phyloP scores from a whole-genome alignment of 2,329 filamentous ascomycete species.

The Fusarium domesticum region DNA sequence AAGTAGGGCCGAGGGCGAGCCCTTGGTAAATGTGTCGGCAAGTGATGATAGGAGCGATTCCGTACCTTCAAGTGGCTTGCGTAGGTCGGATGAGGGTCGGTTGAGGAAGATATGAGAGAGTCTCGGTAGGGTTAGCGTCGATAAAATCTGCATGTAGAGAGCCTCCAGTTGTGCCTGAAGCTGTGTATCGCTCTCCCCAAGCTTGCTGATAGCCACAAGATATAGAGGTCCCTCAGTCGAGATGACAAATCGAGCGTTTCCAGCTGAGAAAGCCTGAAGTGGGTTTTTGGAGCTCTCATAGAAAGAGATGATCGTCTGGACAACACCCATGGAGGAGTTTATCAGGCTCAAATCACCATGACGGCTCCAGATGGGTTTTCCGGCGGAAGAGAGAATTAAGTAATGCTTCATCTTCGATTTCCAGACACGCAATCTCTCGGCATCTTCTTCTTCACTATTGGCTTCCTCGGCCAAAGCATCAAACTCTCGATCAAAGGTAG shows the following conservation, averaged over 20 bases:
- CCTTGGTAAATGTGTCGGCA: slow-evolving; percentile 89
- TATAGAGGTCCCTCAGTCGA: slow-evolving; percentile 83
- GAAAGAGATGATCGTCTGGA: slow-evolving; percentile 97
- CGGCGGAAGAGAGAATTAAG: slow-evolving; percentile 90
- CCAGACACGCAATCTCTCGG: slow-evolving; percentile 69
- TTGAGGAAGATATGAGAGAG: slow-evolving; percentile 84
- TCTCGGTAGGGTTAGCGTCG: slow-evolving; percentile 85
- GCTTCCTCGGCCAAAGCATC: slow-evolving; percentile 63
- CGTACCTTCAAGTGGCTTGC: slow-evolving; percentile 85
- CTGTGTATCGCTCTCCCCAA: slow-evolving; percentile 89
- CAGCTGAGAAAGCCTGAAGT: slow-evolving; percentile 82
- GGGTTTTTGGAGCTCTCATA: slow-evolving; percentile 79
- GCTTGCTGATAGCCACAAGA: slow-evolving; percentile 85
- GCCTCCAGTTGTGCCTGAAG: slow-evolving; percentile 85
- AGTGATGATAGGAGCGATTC: slow-evolving; percentile 87
- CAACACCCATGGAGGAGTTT: slow-evolving; percentile 89
- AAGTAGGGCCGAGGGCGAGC: slow-evolving; percentile 83
- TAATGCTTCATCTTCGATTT: slow-evolving; percentile 95
- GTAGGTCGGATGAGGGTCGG: slow-evolving; percentile 89
- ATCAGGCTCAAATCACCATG: slow-evolving; percentile 89
- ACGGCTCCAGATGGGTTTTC: slow-evolving; percentile 95
- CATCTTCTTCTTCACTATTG: slow-evolving; percentile 45
- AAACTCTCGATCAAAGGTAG: slow-evolving; percentile 74
- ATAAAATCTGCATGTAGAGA: slow-evolving; percentile 96
- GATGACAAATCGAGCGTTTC: slow-evolving; percentile 80